Percentiles rank a stretch among this genome's conserved stretches.
Conservation (phyloP, 257 asterid species). For the Solanum bukasovii region DNA sequence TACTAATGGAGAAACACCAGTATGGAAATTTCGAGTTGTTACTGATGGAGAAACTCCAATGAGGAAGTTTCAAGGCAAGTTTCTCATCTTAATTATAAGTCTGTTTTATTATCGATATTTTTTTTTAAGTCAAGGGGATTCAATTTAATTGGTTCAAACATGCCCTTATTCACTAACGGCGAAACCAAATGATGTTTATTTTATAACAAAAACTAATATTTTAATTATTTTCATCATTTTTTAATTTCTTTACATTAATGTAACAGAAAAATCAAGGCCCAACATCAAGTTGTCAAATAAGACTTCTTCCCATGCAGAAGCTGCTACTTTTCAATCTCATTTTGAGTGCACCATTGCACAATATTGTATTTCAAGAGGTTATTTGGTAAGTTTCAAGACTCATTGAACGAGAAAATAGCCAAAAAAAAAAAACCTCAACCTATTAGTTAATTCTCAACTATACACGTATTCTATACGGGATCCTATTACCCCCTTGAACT, state of each 20-base stretch:
- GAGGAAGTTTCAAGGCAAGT: neutral
- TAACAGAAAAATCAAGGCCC: neutral
- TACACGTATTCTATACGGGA: too few relatives aligned
- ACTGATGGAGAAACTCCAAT: neutral
- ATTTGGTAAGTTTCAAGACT: neutral
- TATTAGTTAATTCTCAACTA: too few relatives aligned
- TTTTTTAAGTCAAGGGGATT: too few relatives aligned
- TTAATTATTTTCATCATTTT: neutral
- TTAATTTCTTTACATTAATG: neutral
- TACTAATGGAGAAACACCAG: too few relatives aligned
- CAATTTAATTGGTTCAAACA: neutral
- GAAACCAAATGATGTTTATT: too few relatives aligned
- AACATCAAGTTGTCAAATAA: neutral
- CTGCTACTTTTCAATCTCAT: neutral
- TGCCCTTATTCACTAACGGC: neutral
- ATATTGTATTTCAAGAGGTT: neutral
- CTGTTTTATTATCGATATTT: neutral
- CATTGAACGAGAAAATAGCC: neutral
- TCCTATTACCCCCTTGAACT: too few relatives aligned
- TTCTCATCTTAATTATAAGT: neutral
- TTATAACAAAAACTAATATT: too few relatives aligned
- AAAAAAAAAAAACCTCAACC: too few relatives aligned
- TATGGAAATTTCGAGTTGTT: neutral
- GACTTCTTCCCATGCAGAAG: neutral
- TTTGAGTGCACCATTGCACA: neutral